Percentiles rank a stretch among this genome's conserved stretches.
Conservation (phyloP, 2,329 filamentous ascomycete genomes). For the Shiraia sp. region DNA sequence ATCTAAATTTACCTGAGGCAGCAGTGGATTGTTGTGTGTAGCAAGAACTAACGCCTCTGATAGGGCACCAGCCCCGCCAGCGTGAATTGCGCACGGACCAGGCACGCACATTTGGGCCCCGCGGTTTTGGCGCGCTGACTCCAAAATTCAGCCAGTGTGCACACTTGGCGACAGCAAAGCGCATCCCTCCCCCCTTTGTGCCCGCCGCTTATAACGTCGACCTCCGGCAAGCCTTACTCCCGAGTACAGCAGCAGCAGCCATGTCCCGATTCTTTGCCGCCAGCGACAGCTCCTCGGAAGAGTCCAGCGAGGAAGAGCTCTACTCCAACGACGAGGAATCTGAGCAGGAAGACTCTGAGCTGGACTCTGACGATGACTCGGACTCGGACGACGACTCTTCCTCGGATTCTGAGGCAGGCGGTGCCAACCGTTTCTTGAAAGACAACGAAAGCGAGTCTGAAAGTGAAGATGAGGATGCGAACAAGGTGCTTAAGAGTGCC, state of each 20-base stretch:
- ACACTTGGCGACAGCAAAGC: slow-evolving; percentile 18
- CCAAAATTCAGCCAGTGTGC: slow-evolving; percentile 22
- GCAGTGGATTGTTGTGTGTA: not conserved
- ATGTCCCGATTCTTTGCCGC: slow-evolving; percentile 94
- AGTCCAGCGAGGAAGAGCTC: slow-evolving; percentile 92
- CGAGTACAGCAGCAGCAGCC: slow-evolving; percentile 34
- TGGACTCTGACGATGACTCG: slow-evolving; percentile 61
- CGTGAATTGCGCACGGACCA: slow-evolving; percentile 5
- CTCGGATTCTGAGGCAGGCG: slow-evolving; percentile 67
- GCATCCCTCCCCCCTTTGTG: slow-evolving; percentile 19
- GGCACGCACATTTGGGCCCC: slow-evolving; percentile 5
- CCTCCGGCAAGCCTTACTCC: slow-evolving; percentile 28
- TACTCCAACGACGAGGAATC: slow-evolving; percentile 74
- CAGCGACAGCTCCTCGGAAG: slow-evolving; percentile 94
- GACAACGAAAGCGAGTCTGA: slow-evolving; percentile 78
- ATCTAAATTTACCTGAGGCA: not conserved
- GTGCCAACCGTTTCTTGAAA: slow-evolving; percentile 82
- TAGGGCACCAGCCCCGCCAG: not conserved
- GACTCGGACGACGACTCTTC: slow-evolving; percentile 62
- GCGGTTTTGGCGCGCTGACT: slow-evolving; percentile 4
- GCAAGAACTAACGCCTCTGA: not conserved
- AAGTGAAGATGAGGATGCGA: slow-evolving; percentile 81
- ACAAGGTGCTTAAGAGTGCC: slow-evolving; percentile 90
- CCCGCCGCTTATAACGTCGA: slow-evolving; percentile 20
- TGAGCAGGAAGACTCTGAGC: slow-evolving; percentile 49